Base-by-base conservation (phyloP, 495 filamentous ascomycete species). In the Gamarada debralockiae region DNA sequence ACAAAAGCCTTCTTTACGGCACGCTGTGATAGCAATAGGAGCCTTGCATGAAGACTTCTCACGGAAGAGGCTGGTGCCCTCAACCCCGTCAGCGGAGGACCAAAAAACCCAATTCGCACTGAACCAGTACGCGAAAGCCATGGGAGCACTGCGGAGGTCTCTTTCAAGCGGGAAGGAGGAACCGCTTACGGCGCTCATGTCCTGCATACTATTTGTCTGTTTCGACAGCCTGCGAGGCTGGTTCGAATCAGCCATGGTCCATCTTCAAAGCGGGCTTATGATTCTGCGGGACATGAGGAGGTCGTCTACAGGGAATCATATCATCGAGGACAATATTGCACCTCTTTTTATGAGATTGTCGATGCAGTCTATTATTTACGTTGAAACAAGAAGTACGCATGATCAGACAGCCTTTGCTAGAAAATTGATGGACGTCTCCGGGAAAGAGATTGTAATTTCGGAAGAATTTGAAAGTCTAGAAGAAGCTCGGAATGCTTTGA, bases 1-100 rank as follows among this genome's bases (percentile, higher is more conserved):
- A 23, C 15, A 37, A 38, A n/a, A 57, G n/a, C 49, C 45, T 31
- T 25, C 48, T n/a, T n/a, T 57, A 31, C 40, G 41, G 29, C 54
- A 57, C 17, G 48, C 48, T 20, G 41, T 57, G n/a, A 52, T 57
- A 5, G 54, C 54, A 33, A 21, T 57, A 38, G 54, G 48, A 14
- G 48, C 54, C 21, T 31, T 53, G 2, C 55, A 52, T 33, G 45
- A 58, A 38, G 39, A 27, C 44, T 55, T 29, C 27, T 23, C 17
- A 39, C 51, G 18, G 22, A 44, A 34, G 45, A 48, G 45, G 45
- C 29, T 48, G 29, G 25, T 48, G 45, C 29, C 25, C 1, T 48
- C 42, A 45, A 23, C 42, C 20, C 36, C 12, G 7, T 55, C 36
- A 41, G 20, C 23, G 24, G 46, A 50, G 18, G 15, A 50, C 22